Evolutionary conservation across 345 rosid genomes (phyloP), one percentile per base, ranked within the genome.

Genomic region (Pistacia integerrima): DNA sequence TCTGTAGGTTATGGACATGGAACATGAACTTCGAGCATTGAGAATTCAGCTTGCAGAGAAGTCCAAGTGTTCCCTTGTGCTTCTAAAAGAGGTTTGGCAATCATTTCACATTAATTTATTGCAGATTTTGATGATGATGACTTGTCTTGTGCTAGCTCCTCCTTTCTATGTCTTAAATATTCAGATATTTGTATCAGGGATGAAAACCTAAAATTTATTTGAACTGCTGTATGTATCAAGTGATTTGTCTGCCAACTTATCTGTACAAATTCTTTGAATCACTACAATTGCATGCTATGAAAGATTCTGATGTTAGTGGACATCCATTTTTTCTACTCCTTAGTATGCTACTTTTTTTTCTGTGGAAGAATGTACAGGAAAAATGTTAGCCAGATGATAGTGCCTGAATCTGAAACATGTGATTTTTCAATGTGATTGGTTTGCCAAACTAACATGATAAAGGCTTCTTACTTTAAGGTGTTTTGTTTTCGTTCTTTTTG

Each of bases 1-100:
- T 67, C 80, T 82, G 75, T 79, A 93, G 98, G 98, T 92, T 55
- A 92, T 90, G 98, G 98, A 92, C 88, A 92, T 93, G 98, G 95
- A 92, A 71, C 87, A 89, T 84, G 98, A 93, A 83, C 89, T 93
- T 73, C 86, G 74, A 67, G 98, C 98, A 74, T 78, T 93, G 57
- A 86, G 98, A 83, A 82, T 74, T 82, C 98, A 92, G 83, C 94
- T 92, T 78, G 90, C 85, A 58, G 93, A 92, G 85, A 93, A 93
- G 84, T 87, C 95, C 44, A 90, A 83, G 75, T 90, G 83, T 74
- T 90, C 90, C 63, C 82, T 90, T 81, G 87, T 78, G 83, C 97
- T 93, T 84, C 90, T 86, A 72, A 92, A 86, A 81, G 89, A 88
- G 95, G 98, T 90, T 73, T 48, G 28, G 61, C 74, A 41, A 18